phyloP scores from a whole-genome alignment of 2,329 filamentous ascomycete genomes.

The Monosporascus sp. region DNA sequence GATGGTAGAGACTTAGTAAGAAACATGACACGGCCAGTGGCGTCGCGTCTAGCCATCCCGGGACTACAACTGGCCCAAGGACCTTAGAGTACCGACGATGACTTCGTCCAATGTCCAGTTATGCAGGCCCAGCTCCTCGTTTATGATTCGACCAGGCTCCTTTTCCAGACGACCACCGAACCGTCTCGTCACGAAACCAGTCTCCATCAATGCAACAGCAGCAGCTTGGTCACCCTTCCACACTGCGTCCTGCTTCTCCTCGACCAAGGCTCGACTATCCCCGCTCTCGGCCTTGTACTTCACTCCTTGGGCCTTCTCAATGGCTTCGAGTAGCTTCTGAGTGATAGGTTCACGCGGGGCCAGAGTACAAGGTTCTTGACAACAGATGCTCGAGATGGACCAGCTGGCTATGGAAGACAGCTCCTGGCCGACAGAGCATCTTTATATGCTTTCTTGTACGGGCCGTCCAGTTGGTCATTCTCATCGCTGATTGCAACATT shows the following conservation, averaged over 20 bases:
- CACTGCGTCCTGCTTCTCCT: slow-evolving; percentile 23
- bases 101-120: slow-evolving; percentile 21
- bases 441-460: too few relatives aligned
- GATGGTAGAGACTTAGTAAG: too few relatives aligned
- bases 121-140: slow-evolving; percentile 23
- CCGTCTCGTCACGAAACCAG: slow-evolving; percentile 25
- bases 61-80: background rate
- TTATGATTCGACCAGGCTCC: slow-evolving; percentile 26
- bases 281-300: slow-evolving; percentile 26
- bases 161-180: slow-evolving; percentile 29
- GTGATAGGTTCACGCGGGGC: slow-evolving; percentile 8
- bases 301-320: slow-evolving; percentile 45
- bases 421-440: too few relatives aligned
- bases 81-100: slow-evolving; percentile 11
- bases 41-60: too few relatives aligned
- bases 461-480: too few relatives aligned
- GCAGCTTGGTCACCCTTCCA: slow-evolving; percentile 19
- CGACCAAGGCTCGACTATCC: slow-evolving; percentile 20
- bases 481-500: too few relatives aligned
- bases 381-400: too few relatives aligned
- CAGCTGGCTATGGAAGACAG: too few relatives aligned
- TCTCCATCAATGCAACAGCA: slow-evolving; percentile 25
- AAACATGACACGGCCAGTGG: too few relatives aligned
- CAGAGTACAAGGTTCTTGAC: too few relatives aligned
- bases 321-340: slow-evolving; percentile 36